Evolutionary conservation across 1,284 basidiomycete species (phyloP).

Genomic region (Phylloporus gajari): DNA sequence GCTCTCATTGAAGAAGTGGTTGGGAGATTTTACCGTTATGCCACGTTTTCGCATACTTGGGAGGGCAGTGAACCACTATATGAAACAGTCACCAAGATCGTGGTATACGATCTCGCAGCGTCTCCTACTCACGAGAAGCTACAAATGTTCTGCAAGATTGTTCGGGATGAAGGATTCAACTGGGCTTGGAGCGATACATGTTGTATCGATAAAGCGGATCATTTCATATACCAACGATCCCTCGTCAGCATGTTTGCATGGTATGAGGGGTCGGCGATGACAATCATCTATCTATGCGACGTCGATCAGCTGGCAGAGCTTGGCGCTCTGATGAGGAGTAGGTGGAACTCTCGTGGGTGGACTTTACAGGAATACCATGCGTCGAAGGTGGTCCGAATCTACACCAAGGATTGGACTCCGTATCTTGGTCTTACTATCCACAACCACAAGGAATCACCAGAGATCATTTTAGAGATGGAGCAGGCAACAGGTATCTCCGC

Average conservation of each 20-base stretch:
- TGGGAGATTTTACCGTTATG: not conserved
- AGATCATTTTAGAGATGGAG: not conserved
- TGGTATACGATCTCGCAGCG: conserved; percentile 4
- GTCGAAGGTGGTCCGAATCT: not conserved
- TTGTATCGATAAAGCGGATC: too few relatives aligned
- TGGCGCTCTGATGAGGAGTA: not conserved
- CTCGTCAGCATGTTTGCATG: not conserved
- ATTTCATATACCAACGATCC: too few relatives aligned
- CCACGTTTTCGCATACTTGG: not conserved
- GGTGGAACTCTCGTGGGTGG: not conserved
- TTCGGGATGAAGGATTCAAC: too few relatives aligned
- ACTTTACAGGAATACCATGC: not conserved
- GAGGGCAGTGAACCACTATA: conserved; percentile 16
- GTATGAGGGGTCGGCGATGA: not conserved
- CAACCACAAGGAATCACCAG: not conserved
- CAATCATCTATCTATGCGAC: not conserved
- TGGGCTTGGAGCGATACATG: too few relatives aligned
- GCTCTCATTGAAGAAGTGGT: not conserved
- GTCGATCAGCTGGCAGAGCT: not conserved
- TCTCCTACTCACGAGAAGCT: not conserved
- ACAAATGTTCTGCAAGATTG: too few relatives aligned
- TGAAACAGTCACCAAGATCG: not conserved
- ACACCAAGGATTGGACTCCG: not conserved
- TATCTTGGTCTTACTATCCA: not conserved
- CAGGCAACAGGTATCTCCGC: not conserved